Evolutionary conservation across 2,329 filamentous ascomycete species (phyloP).

Genomic region (Cercospora nicotianae): DNA sequence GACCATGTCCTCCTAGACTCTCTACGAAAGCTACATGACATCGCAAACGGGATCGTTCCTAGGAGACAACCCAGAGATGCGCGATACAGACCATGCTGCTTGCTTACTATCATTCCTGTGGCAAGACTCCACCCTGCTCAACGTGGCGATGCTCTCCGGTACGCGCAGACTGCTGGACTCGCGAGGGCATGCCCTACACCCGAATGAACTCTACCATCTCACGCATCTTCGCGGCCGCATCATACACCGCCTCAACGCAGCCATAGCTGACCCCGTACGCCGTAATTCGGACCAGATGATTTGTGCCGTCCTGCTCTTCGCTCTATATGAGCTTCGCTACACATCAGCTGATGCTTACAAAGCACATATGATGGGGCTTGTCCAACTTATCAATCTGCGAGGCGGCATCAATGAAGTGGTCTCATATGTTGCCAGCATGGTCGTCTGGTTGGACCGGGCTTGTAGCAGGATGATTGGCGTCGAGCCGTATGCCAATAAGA

Average conservation of each 20-base stretch:
- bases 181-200: neutral
- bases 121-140: conserved; percentile 9
- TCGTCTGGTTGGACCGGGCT: conserved; percentile 6
- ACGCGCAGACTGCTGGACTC: neutral
- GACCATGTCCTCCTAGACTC: neutral
- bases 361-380: conserved; percentile 22
- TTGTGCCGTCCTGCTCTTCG: conserved; percentile 18
- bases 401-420: conserved; percentile 20
- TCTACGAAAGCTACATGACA: neutral
- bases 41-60: conserved; percentile 9
- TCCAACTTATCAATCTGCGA: conserved; percentile 19
- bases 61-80: neutral
- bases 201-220: conserved; percentile 1
- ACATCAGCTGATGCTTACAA: conserved; percentile 13
- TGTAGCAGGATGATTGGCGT: neutral
- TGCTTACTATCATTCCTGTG: conserved; percentile 7
- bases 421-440: conserved; percentile 9
- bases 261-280: conserved; percentile 18
- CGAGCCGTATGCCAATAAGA: neutral
- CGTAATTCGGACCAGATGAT: conserved; percentile 20
- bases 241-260: conserved; percentile 18
- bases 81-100: neutral
- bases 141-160: conserved; percentile 10
- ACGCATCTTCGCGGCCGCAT: conserved; percentile 17
- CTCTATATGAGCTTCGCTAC: conserved; percentile 22